These are phyloP conservation scores for Nadsonia commutata DNA, from an alignment of 1,139 yeast genomes.

Conservation along the genomic window DNA sequence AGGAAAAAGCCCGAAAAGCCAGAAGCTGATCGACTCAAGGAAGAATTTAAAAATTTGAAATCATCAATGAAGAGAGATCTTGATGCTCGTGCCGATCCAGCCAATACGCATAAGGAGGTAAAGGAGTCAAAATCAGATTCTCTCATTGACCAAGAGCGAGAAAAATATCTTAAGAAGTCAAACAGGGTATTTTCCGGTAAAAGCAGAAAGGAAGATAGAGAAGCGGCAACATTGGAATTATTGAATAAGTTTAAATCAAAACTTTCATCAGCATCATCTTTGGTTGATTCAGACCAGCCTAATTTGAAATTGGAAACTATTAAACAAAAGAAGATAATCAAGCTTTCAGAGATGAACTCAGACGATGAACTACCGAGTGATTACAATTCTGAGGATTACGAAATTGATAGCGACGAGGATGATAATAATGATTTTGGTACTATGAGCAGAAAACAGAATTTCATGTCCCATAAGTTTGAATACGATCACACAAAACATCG, in stretches of 20 bases:
- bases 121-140: neutral
- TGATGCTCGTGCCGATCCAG: neutral
- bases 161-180: neutral
- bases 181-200: slow-evolving; percentile 2
- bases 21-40: neutral
- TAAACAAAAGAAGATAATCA: neutral
- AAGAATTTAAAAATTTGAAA: slow-evolving; percentile 6
- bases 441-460: neutral
- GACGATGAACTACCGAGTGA: slow-evolving; percentile 18
- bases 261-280: slow-evolving; percentile 10
- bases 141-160: neutral
- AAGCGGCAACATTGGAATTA: slow-evolving; percentile 11
- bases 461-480: slow-evolving; percentile 16
- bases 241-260: slow-evolving; percentile 15
- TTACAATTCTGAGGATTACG: slow-evolving; percentile 12
- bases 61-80: slow-evolving; percentile 5
- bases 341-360: slow-evolving; percentile 8
- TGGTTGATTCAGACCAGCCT: too few species aligned
- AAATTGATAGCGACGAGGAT: slow-evolving; percentile 12
- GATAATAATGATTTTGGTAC: slow-evolving; percentile 9
- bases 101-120: slow-evolving; percentile 3
- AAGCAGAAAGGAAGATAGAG: slow-evolving; percentile 8
- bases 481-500: slow-evolving; percentile 12
- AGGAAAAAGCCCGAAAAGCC: neutral
- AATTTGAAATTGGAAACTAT: too few species aligned